Evolutionary conservation across 1,139 yeast species (phyloP), one percentile per base, ranked within the genome.

Genomic region (Hansenula anomala): DNA sequence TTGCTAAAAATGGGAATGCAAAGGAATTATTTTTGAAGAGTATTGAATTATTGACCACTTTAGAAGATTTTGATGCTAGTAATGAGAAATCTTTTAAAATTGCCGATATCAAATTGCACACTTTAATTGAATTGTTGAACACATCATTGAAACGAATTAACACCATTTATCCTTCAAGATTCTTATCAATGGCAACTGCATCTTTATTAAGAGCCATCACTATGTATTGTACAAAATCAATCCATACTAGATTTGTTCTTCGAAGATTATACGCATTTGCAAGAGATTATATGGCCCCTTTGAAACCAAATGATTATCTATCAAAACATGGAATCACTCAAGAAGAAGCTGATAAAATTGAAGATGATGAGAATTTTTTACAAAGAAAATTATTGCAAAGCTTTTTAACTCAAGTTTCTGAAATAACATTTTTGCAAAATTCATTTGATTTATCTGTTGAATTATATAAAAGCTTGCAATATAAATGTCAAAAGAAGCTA

Each of bases 111-210:
- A 76, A 80, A 59, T 65, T 84, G 43, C 84, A 83, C 58, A 67
- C 78, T 30, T 52, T 84, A 12, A 65, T 78, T 40, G 94, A 86
- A 59, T 67, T 85, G 41, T 60, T 83, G 43, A 68, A 65, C 28
- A 66, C 74, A 36, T 72, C 78, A 33, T 56, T 82, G 51, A 52
- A 47, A 44, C 64, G 76, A 39, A 78, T 83, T 45, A 64, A 70
- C 31, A 83, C 95, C 0, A 58, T 72, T 34, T 80, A 80, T 52
- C 96, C 96, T 12, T 83, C 95, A 1, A 71, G 85, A 44, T 86
- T 86, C 54, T 63, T 90, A 39, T 72, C 82, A 1, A 81, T 85
- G 73, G 74, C 79, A 1, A 66, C 80, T 0, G 59, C 81, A 2
- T 67, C 87, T 1, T 59, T 78, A 33, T 59, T 81, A 34, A 76